Base-by-base conservation (phyloP, 352 stramenopile genomes). In the Globisporangium echinulatum region DNA sequence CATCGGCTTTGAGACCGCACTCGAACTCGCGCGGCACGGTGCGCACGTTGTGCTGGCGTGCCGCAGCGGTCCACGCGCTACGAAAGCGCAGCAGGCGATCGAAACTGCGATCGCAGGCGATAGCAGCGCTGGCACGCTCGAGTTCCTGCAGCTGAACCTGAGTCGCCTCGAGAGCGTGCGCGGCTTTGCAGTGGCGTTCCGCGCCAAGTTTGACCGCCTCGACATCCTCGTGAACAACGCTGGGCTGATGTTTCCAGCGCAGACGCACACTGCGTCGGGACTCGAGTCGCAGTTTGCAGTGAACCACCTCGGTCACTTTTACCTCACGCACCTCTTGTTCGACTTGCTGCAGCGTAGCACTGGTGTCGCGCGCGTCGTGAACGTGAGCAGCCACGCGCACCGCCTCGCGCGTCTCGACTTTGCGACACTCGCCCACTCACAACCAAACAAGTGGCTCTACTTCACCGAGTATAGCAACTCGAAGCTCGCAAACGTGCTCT, bases 11-110 rank as follows among this genome's bases (percentile, higher is more conserved):
- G 74, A 87, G 60, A 75, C 78, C 2, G 77, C 87, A 17, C 67
- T 68, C 49, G 56, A 66, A 11, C 68, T 96, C 49, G 87, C 72
- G 7, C 37, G 77, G 49, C 71, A 72, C 54, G 75, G 77, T 43
- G 83, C 74, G 50, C 59, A 80, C 33, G 87, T 96, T 33, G 70
- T 96, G 55, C 63, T 96, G 5, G 88, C 82, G 4, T 92, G 84
- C 64, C 85, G 84, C 25, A 89, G 73, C 36, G 66, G 72, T 50
- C 38, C 19, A 0, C 65, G 68, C 3, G 73, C 33, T 52, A 39
- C 55, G 19, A 17, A 17, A n/a, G 43, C 43, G n/a, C 14, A 47
- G 43, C 11, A 6, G 11, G n/a, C 5, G 48, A 40, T 36, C 47
- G 9, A 36, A 47, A 8, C 42, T 36, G 8, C 13, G 42, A 51